phyloP scores from a whole-genome alignment of 148 eudicot genomes.

The Silene conica region DNA sequence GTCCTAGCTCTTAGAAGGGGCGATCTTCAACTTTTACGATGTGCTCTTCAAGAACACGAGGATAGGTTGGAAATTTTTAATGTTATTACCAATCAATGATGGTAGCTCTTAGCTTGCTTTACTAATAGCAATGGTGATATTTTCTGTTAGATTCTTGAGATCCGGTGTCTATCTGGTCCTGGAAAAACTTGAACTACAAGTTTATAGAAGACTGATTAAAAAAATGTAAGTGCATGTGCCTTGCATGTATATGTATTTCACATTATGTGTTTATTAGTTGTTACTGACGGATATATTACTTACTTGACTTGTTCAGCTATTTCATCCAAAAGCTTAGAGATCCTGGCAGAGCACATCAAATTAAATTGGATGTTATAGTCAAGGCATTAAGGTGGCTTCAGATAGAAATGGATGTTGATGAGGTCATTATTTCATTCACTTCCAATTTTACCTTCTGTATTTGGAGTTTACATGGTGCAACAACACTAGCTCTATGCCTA shows the following conservation, averaged over 20 bases:
- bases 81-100: background rate
- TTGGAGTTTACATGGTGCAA: background rate
- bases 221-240: slow-evolving; percentile 56
- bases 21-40: slow-evolving; percentile 75
- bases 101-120: background rate
- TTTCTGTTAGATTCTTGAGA: slow-evolving; percentile 63
- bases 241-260: background rate
- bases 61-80: slow-evolving; percentile 36
- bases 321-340: slow-evolving; percentile 82
- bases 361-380: slow-evolving; percentile 83
- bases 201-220: slow-evolving; percentile 83
- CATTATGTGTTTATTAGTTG: slow-evolving; percentile 1
- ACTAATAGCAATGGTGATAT: background rate
- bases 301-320: slow-evolving; percentile 40
- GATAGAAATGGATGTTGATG: slow-evolving; percentile 92
- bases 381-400: slow-evolving; percentile 93
- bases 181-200: slow-evolving; percentile 96
- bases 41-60: slow-evolving; percentile 86
- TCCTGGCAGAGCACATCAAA: slow-evolving; percentile 81
- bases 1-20: slow-evolving; percentile 82
- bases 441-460: background rate
- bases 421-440: slow-evolving; percentile 40
- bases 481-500: background rate
- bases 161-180: slow-evolving; percentile 95
- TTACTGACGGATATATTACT: slow-evolving; percentile 11